Evolutionary conservation across 108 stramenopile genomes (phyloP), one percentile per base, ranked within the genome.

Genomic region (Stephanodiscus minutulus): DNA sequence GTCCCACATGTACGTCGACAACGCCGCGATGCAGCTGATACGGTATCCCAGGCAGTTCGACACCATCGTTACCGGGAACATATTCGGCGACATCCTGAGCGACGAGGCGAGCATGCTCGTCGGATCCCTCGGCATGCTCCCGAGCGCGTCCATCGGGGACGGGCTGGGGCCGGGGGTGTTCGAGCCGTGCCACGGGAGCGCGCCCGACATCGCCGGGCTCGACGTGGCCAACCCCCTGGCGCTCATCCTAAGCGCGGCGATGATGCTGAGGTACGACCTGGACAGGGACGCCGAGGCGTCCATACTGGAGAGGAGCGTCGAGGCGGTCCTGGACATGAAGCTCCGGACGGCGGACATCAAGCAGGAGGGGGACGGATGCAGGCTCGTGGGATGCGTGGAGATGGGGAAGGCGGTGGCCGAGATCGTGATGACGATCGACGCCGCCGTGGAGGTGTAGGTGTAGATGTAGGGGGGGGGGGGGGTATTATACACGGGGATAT

Each of bases 21-120:
- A 99, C 79, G 97, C 97, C 50, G 97, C 98, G 68, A 98, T 98
- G 97, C 97, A 99, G 77, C 91, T 99, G 60, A 98, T 99, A 66
- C 92, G 97, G 62, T 94, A 86, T 84, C 98, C 98, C 52, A 96
- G 93, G 77, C 96, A 98, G 87, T 99, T 99, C 83, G 98, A 99
- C 71, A 96, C 95, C 60, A 96, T 99, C 73, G 97, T 98, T 13
- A 92, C 89, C 25, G 97, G 97, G 31, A 99, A 99, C 84, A 96
- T 99, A 56, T 99, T 98, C 81, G 98, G 98, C 21, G 98, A 99
- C 86, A 99, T 99, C 72, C 78, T 98, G 1, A 95, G 94, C 64
- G 98, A 99, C 67, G 98, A 98, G 71, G 98, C 98, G 20, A 89
- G 88, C 73, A 98, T 98, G 97, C 82, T 99, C 44, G 97, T 97